Percentiles rank a stretch among this genome's conserved stretches.
phyloP scores from a whole-genome alignment of 257 asterid genomes.

The Ajuga chamaepitys region DNA sequence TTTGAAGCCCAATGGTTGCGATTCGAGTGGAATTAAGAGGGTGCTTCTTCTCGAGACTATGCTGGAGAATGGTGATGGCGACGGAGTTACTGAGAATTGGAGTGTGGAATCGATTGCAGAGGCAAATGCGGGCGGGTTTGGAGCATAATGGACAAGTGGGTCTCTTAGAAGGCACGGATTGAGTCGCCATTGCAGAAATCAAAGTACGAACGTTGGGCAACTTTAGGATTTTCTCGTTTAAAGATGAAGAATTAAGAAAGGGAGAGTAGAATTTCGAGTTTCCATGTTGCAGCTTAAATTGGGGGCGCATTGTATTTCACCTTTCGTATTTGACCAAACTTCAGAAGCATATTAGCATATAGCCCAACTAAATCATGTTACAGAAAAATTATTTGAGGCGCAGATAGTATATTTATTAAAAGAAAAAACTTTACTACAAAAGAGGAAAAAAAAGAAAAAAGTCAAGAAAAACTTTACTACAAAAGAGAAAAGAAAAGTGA shows the following conservation, averaged over 20 bases:
- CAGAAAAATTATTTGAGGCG: no score
- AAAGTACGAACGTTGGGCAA: constrained; percentile 15
- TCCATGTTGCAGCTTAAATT: not conserved
- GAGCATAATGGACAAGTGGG: constrained; percentile 68
- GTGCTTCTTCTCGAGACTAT: constrained; percentile 65
- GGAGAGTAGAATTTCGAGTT: constrained; percentile 10
- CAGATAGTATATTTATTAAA: no score
- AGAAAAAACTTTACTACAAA: no score
- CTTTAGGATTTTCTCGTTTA: not conserved
- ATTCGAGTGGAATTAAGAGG: constrained; percentile 81
- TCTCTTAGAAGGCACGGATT: constrained; percentile 46
- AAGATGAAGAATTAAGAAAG: constrained; percentile 19
- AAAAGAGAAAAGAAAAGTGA: no score
- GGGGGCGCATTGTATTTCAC: constrained; percentile 11
- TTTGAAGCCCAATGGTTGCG: constrained; percentile 51
- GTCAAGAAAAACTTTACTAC: no score
- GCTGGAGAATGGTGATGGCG: constrained; percentile 71
- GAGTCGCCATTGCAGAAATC: constrained; percentile 37
- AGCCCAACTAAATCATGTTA: no score
- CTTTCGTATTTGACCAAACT: no score
- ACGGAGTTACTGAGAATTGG: constrained; percentile 53
- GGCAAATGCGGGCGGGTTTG: constrained; percentile 62
- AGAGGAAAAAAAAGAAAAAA: no score
- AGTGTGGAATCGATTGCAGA: constrained; percentile 51
- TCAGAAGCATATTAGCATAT: no score